Percentiles rank a stretch among this genome's conserved stretches.
Conservation (phyloP, 345 rosid genomes). For the Eucalyptus microcorys region DNA sequence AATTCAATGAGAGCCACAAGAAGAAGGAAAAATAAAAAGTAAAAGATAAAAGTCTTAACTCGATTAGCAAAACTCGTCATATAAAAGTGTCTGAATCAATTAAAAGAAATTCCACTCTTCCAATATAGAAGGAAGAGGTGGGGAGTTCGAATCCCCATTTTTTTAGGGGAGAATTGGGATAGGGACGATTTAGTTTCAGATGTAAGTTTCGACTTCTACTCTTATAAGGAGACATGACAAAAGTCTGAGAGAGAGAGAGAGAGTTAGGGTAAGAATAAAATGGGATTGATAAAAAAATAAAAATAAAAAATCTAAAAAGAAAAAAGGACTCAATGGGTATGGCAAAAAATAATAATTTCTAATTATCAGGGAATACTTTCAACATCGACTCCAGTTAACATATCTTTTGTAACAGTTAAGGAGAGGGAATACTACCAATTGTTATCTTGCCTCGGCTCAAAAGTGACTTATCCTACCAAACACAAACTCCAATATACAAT, state of each 20-base stretch:
- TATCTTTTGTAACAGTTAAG: neutral
- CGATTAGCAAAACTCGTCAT: accelerated
- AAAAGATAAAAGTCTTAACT: neutral
- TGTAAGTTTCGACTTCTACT: accelerated
- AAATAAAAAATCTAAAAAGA: neutral
- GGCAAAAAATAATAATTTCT: neutral
- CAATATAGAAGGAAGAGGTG: accelerated
- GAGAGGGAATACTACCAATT: neutral
- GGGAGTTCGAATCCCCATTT: accelerated
- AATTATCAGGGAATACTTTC: accelerated
- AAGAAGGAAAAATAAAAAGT: neutral
- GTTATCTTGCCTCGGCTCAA: neutral
- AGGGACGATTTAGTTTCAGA: accelerated
- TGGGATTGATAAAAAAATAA: accelerated
- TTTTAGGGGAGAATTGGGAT: accelerated
- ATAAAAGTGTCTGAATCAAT: neutral
- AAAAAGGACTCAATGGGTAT: neutral
- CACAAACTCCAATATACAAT: neutral
- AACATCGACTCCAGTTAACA: accelerated
- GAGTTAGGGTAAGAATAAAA: too few relatives aligned
- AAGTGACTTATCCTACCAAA: neutral
- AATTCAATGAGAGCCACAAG: neutral
- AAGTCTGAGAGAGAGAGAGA: accelerated
- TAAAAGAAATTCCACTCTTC: neutral
- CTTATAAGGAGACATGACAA: too few relatives aligned